A percentile compares a stretch with the other conserved stretches of the same genome.
Evolutionary conservation across 345 rosid genomes (phyloP).

Genomic region (Viola odorata): DNA sequence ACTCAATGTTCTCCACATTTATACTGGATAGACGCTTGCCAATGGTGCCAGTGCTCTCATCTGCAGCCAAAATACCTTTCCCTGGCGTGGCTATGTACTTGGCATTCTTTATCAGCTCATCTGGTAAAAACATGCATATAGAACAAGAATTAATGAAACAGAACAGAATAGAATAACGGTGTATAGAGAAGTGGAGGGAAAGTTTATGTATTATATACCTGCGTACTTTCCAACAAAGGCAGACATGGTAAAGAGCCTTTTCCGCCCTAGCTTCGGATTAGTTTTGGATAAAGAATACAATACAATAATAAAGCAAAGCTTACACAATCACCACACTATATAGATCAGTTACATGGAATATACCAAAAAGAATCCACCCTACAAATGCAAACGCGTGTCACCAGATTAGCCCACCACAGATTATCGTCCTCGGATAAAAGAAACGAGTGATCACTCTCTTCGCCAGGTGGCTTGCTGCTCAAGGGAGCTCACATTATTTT

Average conservation of each 20-base stretch:
- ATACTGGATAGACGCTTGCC: constrained; percentile 91
- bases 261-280: background rate
- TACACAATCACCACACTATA: constrained; percentile 27
- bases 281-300: constrained; percentile 16
- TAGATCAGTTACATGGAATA: constrained; percentile 40
- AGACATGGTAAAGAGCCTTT: constrained; percentile 48
- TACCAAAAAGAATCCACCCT: constrained; percentile 33
- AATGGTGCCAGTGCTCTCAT: constrained; percentile 95
- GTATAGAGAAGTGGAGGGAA: background rate
- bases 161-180: background rate
- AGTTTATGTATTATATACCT: constrained; percentile 55
- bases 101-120: constrained; percentile 86
- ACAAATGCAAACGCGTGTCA: constrained; percentile 39
- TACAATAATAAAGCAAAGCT: constrained; percentile 33
- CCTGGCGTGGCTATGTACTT: constrained; percentile 92
- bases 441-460: constrained; percentile 45
- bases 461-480: constrained; percentile 39
- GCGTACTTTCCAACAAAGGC: constrained; percentile 86
- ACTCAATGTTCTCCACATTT: constrained; percentile 81
- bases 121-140: constrained; percentile 27
- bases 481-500: constrained; percentile 2
- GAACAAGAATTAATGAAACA: background rate
- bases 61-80: constrained; percentile 91
- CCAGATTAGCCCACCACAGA: constrained; percentile 37
- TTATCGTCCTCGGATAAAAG: constrained; percentile 66